Conservation (phyloP, 2,329 filamentous ascomycete genomes). For the Aschersonia sp. region DNA sequence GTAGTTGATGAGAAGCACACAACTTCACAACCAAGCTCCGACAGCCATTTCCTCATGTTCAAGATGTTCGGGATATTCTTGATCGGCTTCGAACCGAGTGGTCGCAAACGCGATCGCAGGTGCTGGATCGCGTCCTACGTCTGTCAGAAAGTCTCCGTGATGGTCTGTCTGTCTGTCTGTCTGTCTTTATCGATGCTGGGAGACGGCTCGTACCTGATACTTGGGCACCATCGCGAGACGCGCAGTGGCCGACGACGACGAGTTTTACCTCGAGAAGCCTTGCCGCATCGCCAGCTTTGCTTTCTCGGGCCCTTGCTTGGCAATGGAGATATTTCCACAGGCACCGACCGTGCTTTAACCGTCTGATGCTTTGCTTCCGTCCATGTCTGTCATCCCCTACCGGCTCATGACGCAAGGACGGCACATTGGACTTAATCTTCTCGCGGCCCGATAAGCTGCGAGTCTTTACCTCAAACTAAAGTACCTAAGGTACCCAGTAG, state of each 20-base stretch:
- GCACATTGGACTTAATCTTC: neutral
- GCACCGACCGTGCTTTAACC: neutral
- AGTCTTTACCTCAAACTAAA: no score
- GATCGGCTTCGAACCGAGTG: neutral
- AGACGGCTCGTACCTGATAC: neutral
- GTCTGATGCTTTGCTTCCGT: neutral
- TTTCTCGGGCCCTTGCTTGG: neutral
- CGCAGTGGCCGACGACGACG: neutral
- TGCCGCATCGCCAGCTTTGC: neutral
- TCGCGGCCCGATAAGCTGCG: no score
- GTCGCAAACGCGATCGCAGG: neutral
- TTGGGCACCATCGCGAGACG: neutral
- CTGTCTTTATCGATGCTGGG: neutral
- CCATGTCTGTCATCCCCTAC: neutral
- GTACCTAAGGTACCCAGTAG: no score
- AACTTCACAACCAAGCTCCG: neutral
- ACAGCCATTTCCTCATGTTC: neutral
- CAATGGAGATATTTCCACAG: neutral
- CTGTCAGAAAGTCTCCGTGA: neutral
- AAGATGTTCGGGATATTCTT: neutral
- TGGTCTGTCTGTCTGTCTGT: neutral
- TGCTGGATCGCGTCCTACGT: neutral
- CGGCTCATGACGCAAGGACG: neutral
- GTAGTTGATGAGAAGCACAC: neutral
- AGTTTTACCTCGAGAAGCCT: neutral